Evolutionary conservation across 441 rosid genomes (phyloP).

Genomic region (Populus hybrid): DNA sequence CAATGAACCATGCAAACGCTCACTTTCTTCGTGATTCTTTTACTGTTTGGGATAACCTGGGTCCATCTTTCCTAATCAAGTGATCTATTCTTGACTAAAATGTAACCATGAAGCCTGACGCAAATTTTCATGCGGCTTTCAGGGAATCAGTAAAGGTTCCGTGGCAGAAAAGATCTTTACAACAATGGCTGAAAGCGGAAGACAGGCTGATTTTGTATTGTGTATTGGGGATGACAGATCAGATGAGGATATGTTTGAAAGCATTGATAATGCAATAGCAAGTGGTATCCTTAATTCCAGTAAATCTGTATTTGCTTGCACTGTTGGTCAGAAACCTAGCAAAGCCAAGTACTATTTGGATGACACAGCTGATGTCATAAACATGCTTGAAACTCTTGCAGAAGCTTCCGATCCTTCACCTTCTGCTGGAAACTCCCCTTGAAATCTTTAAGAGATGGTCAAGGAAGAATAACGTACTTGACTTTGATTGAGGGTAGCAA

Average conservation of each 20-base stretch:
- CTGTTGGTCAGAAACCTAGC: slow-evolving; percentile 96
- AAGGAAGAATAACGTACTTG: slow-evolving; percentile 13
- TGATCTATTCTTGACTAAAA: not conserved
- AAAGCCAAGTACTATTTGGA: slow-evolving; percentile 93
- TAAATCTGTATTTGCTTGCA: slow-evolving; percentile 62
- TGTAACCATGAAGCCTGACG: not conserved
- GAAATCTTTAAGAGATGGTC: slow-evolving; percentile 7
- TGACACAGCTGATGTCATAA: slow-evolving; percentile 59
- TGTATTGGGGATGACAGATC: slow-evolving; percentile 80
- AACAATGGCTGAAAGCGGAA: slow-evolving; percentile 43
- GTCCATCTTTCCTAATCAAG: not conserved
- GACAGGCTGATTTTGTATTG: slow-evolving; percentile 55
- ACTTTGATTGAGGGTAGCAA: slow-evolving; percentile 17
- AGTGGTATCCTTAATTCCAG: slow-evolving; percentile 38
- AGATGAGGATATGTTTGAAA: slow-evolving; percentile 81
- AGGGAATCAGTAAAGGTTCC: slow-evolving; percentile 68
- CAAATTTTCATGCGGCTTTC: slow-evolving; percentile 16
- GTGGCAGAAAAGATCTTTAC: slow-evolving; percentile 59
- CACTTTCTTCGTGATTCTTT: not conserved
- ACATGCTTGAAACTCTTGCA: slow-evolving; percentile 58
- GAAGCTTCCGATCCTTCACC: slow-evolving; percentile 48
- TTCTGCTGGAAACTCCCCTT: slow-evolving; percentile 31
- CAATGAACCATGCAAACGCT: not conserved
- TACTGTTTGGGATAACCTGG: not conserved
- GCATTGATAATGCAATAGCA: slow-evolving; percentile 38